These are phyloP conservation scores for Flammula alnicola DNA, from an alignment of 1,284 basidiomycete species.

Conservation along the genomic window DNA sequence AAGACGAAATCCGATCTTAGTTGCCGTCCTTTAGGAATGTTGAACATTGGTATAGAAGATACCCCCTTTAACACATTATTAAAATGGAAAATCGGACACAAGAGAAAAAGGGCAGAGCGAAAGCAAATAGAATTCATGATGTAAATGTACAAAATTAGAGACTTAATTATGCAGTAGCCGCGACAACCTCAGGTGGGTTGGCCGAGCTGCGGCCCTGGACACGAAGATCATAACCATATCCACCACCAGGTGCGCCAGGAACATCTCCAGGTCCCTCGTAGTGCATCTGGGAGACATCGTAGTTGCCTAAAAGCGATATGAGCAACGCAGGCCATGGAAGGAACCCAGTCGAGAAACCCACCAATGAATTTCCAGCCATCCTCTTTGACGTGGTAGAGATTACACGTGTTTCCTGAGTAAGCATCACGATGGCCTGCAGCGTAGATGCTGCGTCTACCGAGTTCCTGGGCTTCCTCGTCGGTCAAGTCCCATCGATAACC, in stretches of 20 bases:
- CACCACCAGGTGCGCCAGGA: conserved; percentile 58
- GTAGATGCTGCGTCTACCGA: conserved; percentile 94
- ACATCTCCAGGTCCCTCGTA: conserved; percentile 80
- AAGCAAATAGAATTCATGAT: conserved; percentile 20
- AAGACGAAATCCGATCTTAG: conserved; percentile 27
- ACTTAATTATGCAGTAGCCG: conserved; percentile 26
- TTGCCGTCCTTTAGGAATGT: background rate
- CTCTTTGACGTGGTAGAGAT: conserved; percentile 95
- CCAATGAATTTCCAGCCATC: conserved; percentile 94
- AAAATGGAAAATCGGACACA: too few relatives aligned
- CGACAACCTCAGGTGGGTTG: conserved; percentile 35
- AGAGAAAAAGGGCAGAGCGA: conserved; percentile 2
- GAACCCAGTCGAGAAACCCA: conserved; percentile 40
- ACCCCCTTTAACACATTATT: too few relatives aligned
- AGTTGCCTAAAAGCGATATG: conserved; percentile 63
- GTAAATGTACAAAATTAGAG: conserved; percentile 20
- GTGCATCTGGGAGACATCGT: conserved; percentile 80
- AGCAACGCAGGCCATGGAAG: conserved; percentile 20
- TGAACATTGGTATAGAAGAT: background rate
- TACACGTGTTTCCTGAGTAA: conserved; percentile 96
- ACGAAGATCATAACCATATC: conserved; percentile 80
- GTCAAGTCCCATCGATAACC: conserved; percentile 94
- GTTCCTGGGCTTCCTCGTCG: conserved; percentile 94
- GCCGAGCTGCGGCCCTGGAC: conserved; percentile 48
- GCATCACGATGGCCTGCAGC: conserved; percentile 98